Conservation (phyloP, 2,329 filamentous ascomycete genomes). For the Calonectria ilicicola region DNA sequence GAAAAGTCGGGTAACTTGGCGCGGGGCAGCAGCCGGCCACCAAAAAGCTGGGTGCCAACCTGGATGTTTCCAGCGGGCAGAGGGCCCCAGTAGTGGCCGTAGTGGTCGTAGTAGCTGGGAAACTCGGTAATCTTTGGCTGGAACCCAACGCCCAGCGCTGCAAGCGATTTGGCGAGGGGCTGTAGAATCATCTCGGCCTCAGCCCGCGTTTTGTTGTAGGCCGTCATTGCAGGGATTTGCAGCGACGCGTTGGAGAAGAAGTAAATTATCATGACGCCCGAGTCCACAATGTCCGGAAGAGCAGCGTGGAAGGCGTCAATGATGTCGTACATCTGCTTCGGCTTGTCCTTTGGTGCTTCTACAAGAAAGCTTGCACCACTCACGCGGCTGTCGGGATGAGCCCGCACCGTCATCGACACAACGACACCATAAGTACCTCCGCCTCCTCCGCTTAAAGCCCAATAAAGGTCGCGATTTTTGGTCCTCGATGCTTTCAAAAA, state of each 20-base stretch:
- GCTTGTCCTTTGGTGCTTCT: conserved; percentile 32
- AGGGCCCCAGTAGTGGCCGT: conserved; percentile 56
- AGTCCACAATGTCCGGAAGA: conserved; percentile 61
- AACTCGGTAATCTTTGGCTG: conserved; percentile 35
- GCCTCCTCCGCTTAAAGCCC: conserved; percentile 71
- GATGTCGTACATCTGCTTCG: conserved; percentile 61
- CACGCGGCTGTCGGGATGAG: conserved; percentile 56
- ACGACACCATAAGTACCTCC: conserved; percentile 71
- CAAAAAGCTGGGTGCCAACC: conserved; percentile 46
- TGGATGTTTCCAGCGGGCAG: conserved; percentile 50
- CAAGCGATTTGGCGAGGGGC: conserved; percentile 33
- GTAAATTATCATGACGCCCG: conserved; percentile 63
- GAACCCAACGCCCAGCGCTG: conserved; percentile 26
- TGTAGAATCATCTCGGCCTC: conserved; percentile 59
- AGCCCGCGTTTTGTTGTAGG: conserved; percentile 56
- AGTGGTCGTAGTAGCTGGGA: conserved; percentile 53
- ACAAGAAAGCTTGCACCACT: conserved; percentile 59
- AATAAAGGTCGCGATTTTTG: conserved; percentile 69
- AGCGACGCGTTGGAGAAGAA: conserved; percentile 61
- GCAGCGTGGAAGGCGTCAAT: conserved; percentile 55
- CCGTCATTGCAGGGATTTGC: conserved; percentile 51
- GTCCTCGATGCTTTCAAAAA: conserved; percentile 57
- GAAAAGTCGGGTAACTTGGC: conserved; percentile 41
- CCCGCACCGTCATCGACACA: conserved; percentile 64
- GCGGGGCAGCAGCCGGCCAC: conserved; percentile 57